Conservation (phyloP, 2,329 filamentous ascomycete genomes). For the Cytospora leucostoma region DNA sequence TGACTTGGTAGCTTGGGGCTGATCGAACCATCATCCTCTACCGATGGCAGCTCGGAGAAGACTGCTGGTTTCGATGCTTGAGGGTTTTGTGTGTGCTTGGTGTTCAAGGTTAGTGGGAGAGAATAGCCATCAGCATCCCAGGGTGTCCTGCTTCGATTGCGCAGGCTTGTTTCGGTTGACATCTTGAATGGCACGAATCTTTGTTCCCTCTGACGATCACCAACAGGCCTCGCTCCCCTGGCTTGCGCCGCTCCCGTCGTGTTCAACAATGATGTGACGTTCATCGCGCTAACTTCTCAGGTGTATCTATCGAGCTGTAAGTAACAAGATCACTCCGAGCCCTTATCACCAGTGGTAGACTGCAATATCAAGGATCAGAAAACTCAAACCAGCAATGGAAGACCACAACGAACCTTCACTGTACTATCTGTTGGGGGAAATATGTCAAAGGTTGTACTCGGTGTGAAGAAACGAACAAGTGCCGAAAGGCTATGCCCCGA, state of each 20-base stretch:
- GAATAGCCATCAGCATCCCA: slow-evolving; percentile 56
- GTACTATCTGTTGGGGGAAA: neutral
- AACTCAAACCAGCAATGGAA: neutral
- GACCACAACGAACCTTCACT: slow-evolving; percentile 13
- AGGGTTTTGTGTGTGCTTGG: slow-evolving; percentile 36
- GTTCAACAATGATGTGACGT: slow-evolving; percentile 46
- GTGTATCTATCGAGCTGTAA: slow-evolving; percentile 15
- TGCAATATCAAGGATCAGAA: neutral
- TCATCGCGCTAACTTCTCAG: slow-evolving; percentile 34
- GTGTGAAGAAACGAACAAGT: slow-evolving; percentile 6
- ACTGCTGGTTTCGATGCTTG: slow-evolving; percentile 30
- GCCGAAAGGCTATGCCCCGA: neutral
- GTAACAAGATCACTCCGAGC: neutral
- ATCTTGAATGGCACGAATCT: slow-evolving; percentile 19
- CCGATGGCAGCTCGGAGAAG: slow-evolving; percentile 32
- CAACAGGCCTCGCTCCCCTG: slow-evolving; percentile 15
- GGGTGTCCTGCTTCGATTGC: slow-evolving; percentile 45
- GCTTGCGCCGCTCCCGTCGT: slow-evolving; percentile 35
- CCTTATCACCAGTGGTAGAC: neutral
- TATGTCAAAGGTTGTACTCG: neutral
- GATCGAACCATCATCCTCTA: slow-evolving; percentile 24
- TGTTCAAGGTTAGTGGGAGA: slow-evolving; percentile 45
- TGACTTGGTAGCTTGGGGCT: slow-evolving; percentile 43
- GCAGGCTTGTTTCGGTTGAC: slow-evolving; percentile 35
- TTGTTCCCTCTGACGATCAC: slow-evolving; percentile 16